phyloP scores from a whole-genome alignment of 2,329 filamentous ascomycete species.

The Scorias spongiosa region DNA sequence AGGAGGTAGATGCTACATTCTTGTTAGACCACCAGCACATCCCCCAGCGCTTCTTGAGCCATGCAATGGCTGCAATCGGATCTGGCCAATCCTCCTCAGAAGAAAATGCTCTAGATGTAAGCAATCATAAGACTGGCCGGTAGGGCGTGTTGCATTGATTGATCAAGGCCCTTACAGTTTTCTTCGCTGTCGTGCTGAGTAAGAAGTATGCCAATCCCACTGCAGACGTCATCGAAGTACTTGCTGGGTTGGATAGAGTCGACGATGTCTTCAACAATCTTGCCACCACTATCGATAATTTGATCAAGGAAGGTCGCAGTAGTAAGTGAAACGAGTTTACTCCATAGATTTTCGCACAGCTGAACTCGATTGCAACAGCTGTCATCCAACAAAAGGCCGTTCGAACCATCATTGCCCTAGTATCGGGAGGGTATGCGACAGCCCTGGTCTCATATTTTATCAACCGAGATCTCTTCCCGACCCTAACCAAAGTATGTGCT shows the following conservation, averaged over 20 bases:
- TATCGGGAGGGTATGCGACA: constrained; percentile 90
- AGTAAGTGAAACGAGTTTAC: constrained; percentile 36
- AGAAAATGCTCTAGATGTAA: constrained; percentile 73
- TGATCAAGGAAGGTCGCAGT: constrained; percentile 60
- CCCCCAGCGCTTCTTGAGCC: constrained; percentile 62
- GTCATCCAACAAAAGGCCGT: constrained; percentile 66
- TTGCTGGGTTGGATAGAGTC: constrained; percentile 78
- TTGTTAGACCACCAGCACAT: constrained; percentile 47
- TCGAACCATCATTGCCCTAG: constrained; percentile 65
- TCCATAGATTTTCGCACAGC: no score
- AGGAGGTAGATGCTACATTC: constrained; percentile 56
- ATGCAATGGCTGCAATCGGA: constrained; percentile 56
- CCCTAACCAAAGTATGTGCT: constrained; percentile 71
- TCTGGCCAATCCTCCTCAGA: constrained; percentile 45
- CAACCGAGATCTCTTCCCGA: constrained; percentile 83
- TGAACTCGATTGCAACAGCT: constrained; percentile 31
- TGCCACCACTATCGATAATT: constrained; percentile 64
- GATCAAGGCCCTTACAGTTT: constrained; percentile 69
- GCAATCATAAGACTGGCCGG: constrained; percentile 12
- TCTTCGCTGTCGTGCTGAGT: constrained; percentile 63
- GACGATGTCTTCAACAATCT: constrained; percentile 81
- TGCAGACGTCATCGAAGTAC: constrained; percentile 79
- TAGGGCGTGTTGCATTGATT: constrained; percentile 9
- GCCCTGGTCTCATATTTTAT: constrained; percentile 90
- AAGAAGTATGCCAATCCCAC: constrained; percentile 94